Percentiles rank a stretch among this genome's conserved stretches.
Evolutionary conservation across 345 rosid genomes (phyloP).

Genomic region (Erucastrum elatum): DNA sequence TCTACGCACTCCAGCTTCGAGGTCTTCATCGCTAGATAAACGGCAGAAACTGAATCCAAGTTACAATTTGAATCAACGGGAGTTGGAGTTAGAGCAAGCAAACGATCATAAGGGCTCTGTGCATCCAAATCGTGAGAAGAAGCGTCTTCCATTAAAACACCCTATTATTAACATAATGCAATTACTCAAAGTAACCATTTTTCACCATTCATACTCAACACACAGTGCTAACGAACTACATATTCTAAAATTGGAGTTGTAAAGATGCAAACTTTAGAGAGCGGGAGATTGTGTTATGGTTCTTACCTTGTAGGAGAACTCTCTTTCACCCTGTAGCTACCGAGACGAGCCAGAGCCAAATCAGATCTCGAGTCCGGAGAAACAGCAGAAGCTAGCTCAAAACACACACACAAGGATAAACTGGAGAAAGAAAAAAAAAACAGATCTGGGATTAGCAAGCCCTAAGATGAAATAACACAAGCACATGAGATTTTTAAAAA

Average conservation of each 20-base stretch:
- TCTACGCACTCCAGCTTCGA: conserved; percentile 91
- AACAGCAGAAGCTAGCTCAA: conserved; percentile 13
- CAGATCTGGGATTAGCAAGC: conserved; percentile 34
- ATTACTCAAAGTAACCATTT: background rate
- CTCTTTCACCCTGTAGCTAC: conserved; percentile 19
- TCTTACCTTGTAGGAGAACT: conserved; percentile 15
- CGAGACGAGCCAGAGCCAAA: conserved; percentile 1
- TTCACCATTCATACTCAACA: background rate
- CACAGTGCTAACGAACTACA: conserved; percentile 10
- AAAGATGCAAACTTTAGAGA: background rate
- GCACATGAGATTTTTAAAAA: background rate
- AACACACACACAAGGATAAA: background rate
- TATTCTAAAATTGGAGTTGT: conserved; percentile 9
- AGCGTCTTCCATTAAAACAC: conserved; percentile 36
- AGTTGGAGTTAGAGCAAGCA: background rate
- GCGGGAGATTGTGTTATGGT: background rate
- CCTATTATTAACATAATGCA: conserved; percentile 30
- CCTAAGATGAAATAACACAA: conserved; percentile 12
- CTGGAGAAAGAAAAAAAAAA: conserved; percentile 19
- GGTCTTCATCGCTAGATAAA: conserved; percentile 95
- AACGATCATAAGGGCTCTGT: background rate
- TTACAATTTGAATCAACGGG: conserved; percentile 32
- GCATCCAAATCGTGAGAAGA: conserved; percentile 21
- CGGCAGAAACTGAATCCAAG: conserved; percentile 76
- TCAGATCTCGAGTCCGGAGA: conserved; percentile 21